Evolutionary conservation across 2,329 filamentous ascomycete genomes (phyloP).

Genomic region (Trichoderma sp.): DNA sequence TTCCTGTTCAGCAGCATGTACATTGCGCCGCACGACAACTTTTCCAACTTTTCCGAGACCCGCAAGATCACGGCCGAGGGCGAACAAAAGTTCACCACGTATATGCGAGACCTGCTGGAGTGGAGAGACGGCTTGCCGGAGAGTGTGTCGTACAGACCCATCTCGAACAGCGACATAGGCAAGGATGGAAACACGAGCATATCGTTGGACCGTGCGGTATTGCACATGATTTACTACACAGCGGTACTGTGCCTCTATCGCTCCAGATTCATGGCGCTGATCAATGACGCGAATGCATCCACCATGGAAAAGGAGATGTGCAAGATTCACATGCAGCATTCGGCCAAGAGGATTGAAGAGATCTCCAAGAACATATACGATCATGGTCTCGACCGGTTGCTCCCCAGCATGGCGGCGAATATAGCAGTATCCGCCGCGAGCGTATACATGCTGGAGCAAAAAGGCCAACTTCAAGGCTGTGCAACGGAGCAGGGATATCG

Average conservation of each 20-base stretch:
- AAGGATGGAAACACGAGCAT: slow-evolving; percentile 20
- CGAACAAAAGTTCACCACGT: slow-evolving; percentile 22
- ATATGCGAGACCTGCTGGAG: slow-evolving; percentile 25
- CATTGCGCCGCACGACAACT: slow-evolving; percentile 19
- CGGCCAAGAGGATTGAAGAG: slow-evolving; percentile 17
- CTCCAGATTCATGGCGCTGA: slow-evolving; percentile 9
- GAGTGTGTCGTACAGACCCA: slow-evolving; percentile 22
- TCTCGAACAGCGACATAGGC: slow-evolving; percentile 21
- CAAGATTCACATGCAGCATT: slow-evolving; percentile 23
- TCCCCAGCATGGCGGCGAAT: slow-evolving; percentile 19
- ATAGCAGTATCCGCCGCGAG: slow-evolving; percentile 16
- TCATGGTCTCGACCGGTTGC: slow-evolving; percentile 1
- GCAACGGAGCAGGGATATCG: slow-evolving; percentile 19
- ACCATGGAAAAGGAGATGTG: slow-evolving; percentile 23
- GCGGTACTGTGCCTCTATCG: slow-evolving; percentile 22
- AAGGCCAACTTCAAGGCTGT: slow-evolving; percentile 23
- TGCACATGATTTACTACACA: slow-evolving; percentile 23
- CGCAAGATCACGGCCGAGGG: slow-evolving; percentile 3
- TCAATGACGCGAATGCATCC: not conserved
- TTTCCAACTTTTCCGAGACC: slow-evolving; percentile 1
- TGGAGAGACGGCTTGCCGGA: slow-evolving; percentile 22
- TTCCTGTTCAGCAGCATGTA: slow-evolving; percentile 24
- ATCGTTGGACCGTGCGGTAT: slow-evolving; percentile 15
- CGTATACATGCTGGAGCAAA: slow-evolving; percentile 14
- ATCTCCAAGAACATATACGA: slow-evolving; percentile 16